These are phyloP conservation scores for Hymenotorrendiella dingleyae DNA, from an alignment of 2,329 filamentous ascomycete genomes.

Conservation along the genomic window DNA sequence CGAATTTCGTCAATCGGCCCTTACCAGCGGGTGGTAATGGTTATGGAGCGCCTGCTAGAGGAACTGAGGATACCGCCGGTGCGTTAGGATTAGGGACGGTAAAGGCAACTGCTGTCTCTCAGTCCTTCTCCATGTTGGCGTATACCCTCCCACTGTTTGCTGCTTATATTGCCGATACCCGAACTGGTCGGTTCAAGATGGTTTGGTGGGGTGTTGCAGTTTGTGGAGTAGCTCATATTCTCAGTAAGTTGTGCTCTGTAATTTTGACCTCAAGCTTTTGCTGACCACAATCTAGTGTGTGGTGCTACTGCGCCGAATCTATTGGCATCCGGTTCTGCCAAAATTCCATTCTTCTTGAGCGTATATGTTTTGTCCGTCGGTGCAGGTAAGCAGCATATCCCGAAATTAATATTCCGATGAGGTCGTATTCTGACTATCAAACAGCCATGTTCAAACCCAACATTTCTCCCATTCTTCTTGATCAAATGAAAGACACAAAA, in stretches of 20 bases:
- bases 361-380: conserved; percentile 25
- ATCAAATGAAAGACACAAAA: conserved; percentile 44
- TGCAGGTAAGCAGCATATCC: conserved; percentile 30
- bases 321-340: conserved; percentile 54
- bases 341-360: conserved; percentile 35
- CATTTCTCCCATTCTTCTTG: conserved; percentile 56
- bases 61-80: conserved; percentile 38
- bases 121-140: conserved; percentile 46
- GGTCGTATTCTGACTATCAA: conserved; percentile 44
- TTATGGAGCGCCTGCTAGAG: conserved; percentile 33
- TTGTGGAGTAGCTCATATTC: conserved; percentile 53
- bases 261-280: background rate
- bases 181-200: conserved; percentile 59
- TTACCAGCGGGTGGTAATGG: conserved; percentile 43
- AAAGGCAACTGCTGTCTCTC: conserved; percentile 45
- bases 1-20: conserved; percentile 57
- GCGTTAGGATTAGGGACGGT: conserved; percentile 53
- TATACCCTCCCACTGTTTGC: conserved; percentile 41
- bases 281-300: conserved; percentile 33
- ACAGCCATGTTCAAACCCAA: conserved; percentile 66
- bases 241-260: conserved; percentile 4
- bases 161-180: conserved; percentile 55
- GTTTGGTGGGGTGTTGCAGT: conserved; percentile 43
- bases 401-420: conserved; percentile 27
- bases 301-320: conserved; percentile 18